Conservation (phyloP, 2,329 filamentous ascomycete genomes). For the Dryadomyces sulphureus region DNA sequence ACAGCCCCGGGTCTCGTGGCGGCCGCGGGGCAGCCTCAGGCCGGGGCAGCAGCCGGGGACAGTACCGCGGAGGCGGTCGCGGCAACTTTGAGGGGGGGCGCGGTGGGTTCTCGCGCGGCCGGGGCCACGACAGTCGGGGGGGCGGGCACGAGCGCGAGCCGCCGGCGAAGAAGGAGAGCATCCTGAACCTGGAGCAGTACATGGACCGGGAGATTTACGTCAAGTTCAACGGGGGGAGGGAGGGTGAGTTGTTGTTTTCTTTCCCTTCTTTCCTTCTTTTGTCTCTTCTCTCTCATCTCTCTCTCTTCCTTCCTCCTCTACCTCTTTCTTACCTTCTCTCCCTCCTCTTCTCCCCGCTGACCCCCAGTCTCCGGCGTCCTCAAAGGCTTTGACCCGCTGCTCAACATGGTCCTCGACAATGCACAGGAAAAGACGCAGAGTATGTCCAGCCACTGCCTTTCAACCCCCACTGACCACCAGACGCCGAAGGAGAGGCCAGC, state of each 20-base stretch:
- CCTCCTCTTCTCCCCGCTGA: neutral
- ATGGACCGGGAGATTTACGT: constrained; percentile 93
- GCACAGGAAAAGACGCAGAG: constrained; percentile 82
- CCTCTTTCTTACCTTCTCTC: too few species aligned
- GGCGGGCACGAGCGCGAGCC: constrained; percentile 31
- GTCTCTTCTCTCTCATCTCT: too few species aligned
- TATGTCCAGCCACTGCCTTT: constrained; percentile 24
- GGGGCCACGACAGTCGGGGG: too few species aligned
- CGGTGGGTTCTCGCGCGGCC: constrained; percentile 12
- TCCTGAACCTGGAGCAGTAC: constrained; percentile 87
- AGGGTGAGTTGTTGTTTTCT: constrained; percentile 59
- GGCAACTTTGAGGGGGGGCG: constrained; percentile 20
- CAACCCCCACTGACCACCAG: constrained; percentile 30
- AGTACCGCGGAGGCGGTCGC: constrained; percentile 4
- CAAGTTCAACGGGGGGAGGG: constrained; percentile 90
- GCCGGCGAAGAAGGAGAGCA: constrained; percentile 95
- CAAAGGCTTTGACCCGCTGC: constrained; percentile 92
- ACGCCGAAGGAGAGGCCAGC: constrained; percentile 82
- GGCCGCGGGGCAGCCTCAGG: constrained; percentile 3
- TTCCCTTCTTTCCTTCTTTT: too few species aligned
- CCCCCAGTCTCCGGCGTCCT: constrained; percentile 65
- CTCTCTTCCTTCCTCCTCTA: too few species aligned
- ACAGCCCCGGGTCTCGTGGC: constrained; percentile 10
- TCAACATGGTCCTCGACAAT: constrained; percentile 94
- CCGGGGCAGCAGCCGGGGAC: constrained; percentile 1